These are phyloP conservation scores for Saksenaea oblongispora DNA, from an alignment of 371 early-diverging fungal genomes.

Conservation along the genomic window DNA sequence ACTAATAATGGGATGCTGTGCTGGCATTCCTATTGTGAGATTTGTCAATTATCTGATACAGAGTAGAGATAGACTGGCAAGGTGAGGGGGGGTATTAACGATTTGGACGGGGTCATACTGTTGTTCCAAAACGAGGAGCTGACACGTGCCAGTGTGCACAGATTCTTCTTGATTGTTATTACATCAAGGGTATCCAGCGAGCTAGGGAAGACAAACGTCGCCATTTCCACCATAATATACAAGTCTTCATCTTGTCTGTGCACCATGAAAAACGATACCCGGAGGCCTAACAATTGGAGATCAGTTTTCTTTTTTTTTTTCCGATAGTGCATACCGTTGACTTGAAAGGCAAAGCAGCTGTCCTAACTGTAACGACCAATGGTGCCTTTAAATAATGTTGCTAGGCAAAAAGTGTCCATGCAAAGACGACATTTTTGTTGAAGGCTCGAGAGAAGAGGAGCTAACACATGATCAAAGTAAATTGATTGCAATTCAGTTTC, in stretches of 20 bases:
- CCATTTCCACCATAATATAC: background rate
- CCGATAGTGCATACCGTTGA: constrained; percentile 8
- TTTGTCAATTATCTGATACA: background rate
- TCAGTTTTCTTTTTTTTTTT: constrained; percentile 11
- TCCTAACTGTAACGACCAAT: constrained; percentile 7
- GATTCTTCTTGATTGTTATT: background rate
- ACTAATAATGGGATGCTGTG: background rate
- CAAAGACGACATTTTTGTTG: constrained; percentile 1
- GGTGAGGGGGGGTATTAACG: background rate
- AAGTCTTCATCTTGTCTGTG: background rate
- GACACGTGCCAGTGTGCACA: background rate
- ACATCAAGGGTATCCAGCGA: background rate
- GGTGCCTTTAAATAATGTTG: constrained; percentile 6
- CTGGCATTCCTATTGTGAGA: background rate
- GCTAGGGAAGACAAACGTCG: background rate
- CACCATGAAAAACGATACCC: constrained; percentile 8
- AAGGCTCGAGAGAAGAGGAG: constrained; percentile 3
- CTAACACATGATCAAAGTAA: constrained; percentile 14
- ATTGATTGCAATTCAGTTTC: constrained; percentile 19
- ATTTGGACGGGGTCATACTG: background rate
- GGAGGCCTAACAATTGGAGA: constrained; percentile 11
- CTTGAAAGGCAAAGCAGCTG: constrained; percentile 13
- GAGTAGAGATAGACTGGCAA: background rate
- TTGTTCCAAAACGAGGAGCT: background rate
- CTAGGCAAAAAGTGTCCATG: constrained; percentile 14